phyloP scores from a whole-genome alignment of 305 asterid genomes.

The Solanum hybrid region DNA sequence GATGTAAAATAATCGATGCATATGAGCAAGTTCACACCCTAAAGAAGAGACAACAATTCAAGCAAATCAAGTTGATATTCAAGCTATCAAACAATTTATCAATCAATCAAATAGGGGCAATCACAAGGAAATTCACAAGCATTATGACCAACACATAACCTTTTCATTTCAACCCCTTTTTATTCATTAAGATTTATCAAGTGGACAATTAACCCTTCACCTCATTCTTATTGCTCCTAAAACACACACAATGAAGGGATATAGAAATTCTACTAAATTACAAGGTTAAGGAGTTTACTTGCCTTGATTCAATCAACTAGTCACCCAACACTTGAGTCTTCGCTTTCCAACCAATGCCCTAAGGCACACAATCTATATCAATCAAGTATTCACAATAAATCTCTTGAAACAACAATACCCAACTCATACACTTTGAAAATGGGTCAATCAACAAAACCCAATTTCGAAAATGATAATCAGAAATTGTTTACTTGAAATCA shows the following conservation, averaged over 20 bases:
- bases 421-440: neutral
- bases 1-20: too few relatives aligned
- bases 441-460: neutral
- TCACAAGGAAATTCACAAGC: neutral
- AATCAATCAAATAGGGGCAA: neutral
- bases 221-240: neutral
- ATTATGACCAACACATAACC: neutral
- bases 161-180: neutral
- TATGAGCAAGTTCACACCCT: too few relatives aligned
- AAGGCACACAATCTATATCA: neutral
- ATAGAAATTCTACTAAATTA: neutral
- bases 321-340: neutral
- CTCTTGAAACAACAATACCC: neutral
- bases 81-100: neutral
- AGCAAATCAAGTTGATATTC: neutral
- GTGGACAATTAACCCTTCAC: neutral
- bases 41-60: neutral
- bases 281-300: neutral
- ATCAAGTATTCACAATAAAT: neutral
- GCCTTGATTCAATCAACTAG: neutral
- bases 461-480: neutral
- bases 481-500: neutral
- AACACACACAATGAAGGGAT: neutral
- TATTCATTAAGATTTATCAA: neutral
- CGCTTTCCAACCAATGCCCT: neutral